Evolutionary conservation across 306 rosid genomes (phyloP), one percentile per base, ranked within the genome.

Genomic region (Quillaja saponaria): DNA sequence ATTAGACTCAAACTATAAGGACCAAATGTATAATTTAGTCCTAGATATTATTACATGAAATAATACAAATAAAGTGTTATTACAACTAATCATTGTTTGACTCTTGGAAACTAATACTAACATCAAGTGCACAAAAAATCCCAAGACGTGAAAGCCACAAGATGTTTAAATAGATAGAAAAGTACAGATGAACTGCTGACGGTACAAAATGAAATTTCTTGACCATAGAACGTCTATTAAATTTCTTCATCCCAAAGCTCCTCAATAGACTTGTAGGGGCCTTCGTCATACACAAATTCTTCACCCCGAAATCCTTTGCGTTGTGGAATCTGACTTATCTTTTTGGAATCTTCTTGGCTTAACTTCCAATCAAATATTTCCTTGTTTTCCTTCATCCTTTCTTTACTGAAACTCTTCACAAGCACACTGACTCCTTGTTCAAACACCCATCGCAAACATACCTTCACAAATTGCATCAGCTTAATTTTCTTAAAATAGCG

Each of bases 341-440:
- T 66, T 3, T 52, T 6, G 20, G 34, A 13, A 6, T 60, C 78
- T 19, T 60, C 59, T 0, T 54, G 41, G 13, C 41, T 66, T 15
- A 73, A 19, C 9, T 44, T 31, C 72, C 68, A 59, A 0, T 35
- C 72, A 25, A 73, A 66, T 39, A 73, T 59, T 19, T 34, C 73
- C 6, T 58, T 9, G 6, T 59, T 73, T 38, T 73, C 51, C 17
- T 73, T 33, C 6, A 73, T 59, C 41, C 73, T 59, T 6, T 66
- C 67, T 54, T 73, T 49, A 21, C 57, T 42, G 34, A 53, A 50
- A 66, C 78, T 72, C 67, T 71, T 71, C 34, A 37, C 64, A 12
- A 72, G 38, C 31, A 72, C 19, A 28, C 60, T 64, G 38, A 64
- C 77, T 7, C 66, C 66, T 72, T 72, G 76, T 55, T 72, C 66